Evolutionary conservation across 1,284 basidiomycete species (phyloP).

Genomic region (Trichosporon inkin): DNA sequence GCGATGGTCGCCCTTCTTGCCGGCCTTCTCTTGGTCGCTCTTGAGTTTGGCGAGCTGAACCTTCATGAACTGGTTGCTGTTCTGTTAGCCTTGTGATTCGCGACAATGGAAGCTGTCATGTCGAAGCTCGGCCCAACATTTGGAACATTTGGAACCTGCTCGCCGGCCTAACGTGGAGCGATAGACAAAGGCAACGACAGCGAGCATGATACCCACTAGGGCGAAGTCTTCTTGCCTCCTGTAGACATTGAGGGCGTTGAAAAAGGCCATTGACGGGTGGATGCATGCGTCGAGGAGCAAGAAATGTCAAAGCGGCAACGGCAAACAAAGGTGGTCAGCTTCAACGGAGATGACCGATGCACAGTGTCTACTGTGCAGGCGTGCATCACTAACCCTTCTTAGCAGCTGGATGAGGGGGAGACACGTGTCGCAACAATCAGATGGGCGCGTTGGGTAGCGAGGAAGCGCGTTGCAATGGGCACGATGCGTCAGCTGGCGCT

Average conservation of each 20-base stretch:
- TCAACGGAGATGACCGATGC: background rate
- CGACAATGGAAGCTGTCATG: too few relatives aligned
- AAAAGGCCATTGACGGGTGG: background rate
- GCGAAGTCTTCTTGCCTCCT: slow-evolving; percentile 8
- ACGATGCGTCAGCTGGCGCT: background rate
- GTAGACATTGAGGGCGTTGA: background rate
- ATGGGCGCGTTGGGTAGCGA: background rate
- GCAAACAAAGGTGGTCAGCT: slow-evolving; percentile 1
- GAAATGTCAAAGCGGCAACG: background rate
- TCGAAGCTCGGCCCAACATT: too few relatives aligned
- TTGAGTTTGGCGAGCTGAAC: slow-evolving; percentile 50
- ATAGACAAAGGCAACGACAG: background rate
- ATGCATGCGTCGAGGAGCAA: background rate
- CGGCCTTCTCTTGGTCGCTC: slow-evolving; percentile 44
- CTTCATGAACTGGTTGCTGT: slow-evolving; percentile 50
- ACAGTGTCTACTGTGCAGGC: background rate
- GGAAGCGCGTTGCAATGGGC: background rate
- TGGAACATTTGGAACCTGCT: too few relatives aligned
- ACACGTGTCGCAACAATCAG: background rate
- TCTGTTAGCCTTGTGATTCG: background rate
- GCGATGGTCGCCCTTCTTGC: slow-evolving; percentile 46
- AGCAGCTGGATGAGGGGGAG: background rate
- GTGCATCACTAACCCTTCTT: slow-evolving; percentile 8
- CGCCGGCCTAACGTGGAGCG: background rate
- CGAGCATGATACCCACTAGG: background rate